Percentiles rank a stretch among this genome's conserved stretches.
phyloP scores from a whole-genome alignment of 1,284 basidiomycete genomes.

The Cutaneotrichosporon sp. region DNA sequence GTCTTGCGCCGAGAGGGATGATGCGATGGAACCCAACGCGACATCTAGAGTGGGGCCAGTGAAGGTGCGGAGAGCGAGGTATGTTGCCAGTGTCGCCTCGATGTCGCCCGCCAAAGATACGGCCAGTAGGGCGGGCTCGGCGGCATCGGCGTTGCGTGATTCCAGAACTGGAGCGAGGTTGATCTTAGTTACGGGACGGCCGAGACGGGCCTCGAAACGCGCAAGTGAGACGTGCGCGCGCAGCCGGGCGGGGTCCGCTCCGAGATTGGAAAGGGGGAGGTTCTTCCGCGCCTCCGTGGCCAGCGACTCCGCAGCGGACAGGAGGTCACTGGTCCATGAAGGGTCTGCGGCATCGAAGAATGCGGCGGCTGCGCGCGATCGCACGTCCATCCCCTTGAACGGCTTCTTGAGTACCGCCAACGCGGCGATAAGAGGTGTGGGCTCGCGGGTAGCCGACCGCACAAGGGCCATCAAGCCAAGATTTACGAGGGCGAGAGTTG shows the following conservation, averaged over 20 bases:
- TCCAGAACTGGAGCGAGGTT: conserved; percentile 11
- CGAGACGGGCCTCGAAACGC: conserved; percentile 14
- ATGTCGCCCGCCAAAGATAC: neutral
- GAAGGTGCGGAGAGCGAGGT: conserved; percentile 16
- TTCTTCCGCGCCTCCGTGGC: conserved; percentile 12
- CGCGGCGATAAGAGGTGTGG: neutral
- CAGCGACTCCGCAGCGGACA: conserved; percentile 11
- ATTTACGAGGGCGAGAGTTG: conserved; percentile 14
- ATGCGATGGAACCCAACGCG: neutral
- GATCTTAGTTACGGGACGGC: neutral
- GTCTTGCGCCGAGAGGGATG: conserved; percentile 1
- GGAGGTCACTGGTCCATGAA: conserved; percentile 1
- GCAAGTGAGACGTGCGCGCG: conserved; percentile 9
- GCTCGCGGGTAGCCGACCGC: neutral
- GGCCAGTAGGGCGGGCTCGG: conserved; percentile 17
- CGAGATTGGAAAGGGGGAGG: conserved; percentile 6
- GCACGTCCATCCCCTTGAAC: conserved; percentile 14
- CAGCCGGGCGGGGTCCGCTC: conserved; percentile 1
- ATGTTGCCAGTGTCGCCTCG: conserved; percentile 13
- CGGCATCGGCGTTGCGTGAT: neutral
- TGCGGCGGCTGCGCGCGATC: conserved; percentile 8
- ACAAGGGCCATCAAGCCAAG: conserved; percentile 12
- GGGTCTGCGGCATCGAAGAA: conserved; percentile 7
- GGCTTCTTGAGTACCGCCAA: conserved; percentile 9
- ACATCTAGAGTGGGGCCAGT: conserved; percentile 4